Base-by-base conservation (phyloP, 1,284 basidiomycete genomes). In the Moniliophthora roreri region DNA sequence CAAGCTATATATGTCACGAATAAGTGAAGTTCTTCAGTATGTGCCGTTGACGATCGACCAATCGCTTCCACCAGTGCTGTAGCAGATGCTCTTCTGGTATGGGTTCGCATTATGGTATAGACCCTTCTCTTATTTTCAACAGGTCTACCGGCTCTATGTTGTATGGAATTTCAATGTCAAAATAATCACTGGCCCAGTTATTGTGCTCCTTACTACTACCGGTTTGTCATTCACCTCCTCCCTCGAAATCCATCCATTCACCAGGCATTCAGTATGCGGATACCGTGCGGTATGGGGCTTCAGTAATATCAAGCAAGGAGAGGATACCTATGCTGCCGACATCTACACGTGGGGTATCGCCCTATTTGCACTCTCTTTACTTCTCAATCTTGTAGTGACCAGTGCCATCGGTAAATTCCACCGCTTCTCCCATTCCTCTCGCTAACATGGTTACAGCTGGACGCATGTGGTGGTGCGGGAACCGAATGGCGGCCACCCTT, bases 1-100 rank as follows among this genome's bases (percentile, higher is more conserved):
- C 52, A 57, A 42, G 55, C 52, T 24, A 34, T 57, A n/a, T 54
- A 50, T 15, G 52, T 32, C 11, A 54, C 55, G 2, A 57, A 53
- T 26, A 57, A 53, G 52, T 54, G 37, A 21, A 36, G 16, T 37
- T 20, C 18, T 44, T 44, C 24, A 7, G 20, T 20, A 21, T 20
- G 7, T 44, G 13, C 20, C 24, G 41, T 15, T 16, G 15, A 7
- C n/a, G n/a, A n/a, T n/a, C n/a, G n/a, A n/a, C 15, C 15, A 6
- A 23, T 21, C 23, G 21, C 20, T 20, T 20, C 41, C 23, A 7
- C 23, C n/a, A 44, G 41, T 44, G 15, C 24, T 23, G 41, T 44
- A 23, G 41, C 41, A 15, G 41, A 44, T 44, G 24, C 20, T 23
- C 20, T 44, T 15, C 20, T 44, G 16, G 41, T 44, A 20, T 18